Conservation (phyloP, 768 basidiomycete species). For the Xanthoconium purpureum region DNA sequence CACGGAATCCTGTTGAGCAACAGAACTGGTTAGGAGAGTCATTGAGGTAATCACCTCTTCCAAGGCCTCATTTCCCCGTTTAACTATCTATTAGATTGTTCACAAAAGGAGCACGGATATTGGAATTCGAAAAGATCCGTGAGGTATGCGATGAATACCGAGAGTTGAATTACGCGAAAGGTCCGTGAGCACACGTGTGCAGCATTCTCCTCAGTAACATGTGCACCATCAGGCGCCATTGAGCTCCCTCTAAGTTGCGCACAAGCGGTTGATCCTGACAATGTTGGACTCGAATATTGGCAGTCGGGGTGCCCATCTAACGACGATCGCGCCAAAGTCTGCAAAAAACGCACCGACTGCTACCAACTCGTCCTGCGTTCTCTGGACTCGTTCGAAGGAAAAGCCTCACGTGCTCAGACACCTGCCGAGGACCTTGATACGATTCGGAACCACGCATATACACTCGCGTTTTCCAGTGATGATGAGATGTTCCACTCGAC, state of each 20-base stretch:
- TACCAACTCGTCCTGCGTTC: slow-evolving; percentile 85
- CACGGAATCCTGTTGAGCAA: slow-evolving; percentile 67
- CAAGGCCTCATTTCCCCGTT: not conserved
- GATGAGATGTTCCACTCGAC: slow-evolving; percentile 95
- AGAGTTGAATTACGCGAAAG: slow-evolving; percentile 77
- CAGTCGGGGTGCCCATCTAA: slow-evolving; percentile 53
- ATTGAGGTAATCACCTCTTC: slow-evolving; percentile 54
- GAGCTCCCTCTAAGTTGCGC: slow-evolving; percentile 86
- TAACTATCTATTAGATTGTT: slow-evolving; percentile 58
- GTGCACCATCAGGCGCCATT: slow-evolving; percentile 59
- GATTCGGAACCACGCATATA: slow-evolving; percentile 81
- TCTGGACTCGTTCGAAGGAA: slow-evolving; percentile 74
- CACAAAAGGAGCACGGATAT: slow-evolving; percentile 79
- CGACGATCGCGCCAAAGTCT: slow-evolving; percentile 57
- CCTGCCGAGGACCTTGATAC: slow-evolving; percentile 57
- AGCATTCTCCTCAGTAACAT: not conserved
- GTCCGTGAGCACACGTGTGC: slow-evolving; percentile 36
- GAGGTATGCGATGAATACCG: slow-evolving; percentile 91
- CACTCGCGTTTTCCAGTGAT: slow-evolving; percentile 75
- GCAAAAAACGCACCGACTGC: slow-evolving; percentile 63
- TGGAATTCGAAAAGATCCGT: slow-evolving; percentile 79
- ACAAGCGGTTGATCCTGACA: slow-evolving; percentile 69
- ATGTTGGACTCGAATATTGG: slow-evolving; percentile 76
- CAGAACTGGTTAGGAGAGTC: slow-evolving; percentile 84
- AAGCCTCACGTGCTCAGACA: slow-evolving; percentile 36